Evolutionary conservation across 495 filamentous ascomycete genomes (phyloP), one percentile per base, ranked within the genome.

Genomic region (Penicillium nucicola): DNA sequence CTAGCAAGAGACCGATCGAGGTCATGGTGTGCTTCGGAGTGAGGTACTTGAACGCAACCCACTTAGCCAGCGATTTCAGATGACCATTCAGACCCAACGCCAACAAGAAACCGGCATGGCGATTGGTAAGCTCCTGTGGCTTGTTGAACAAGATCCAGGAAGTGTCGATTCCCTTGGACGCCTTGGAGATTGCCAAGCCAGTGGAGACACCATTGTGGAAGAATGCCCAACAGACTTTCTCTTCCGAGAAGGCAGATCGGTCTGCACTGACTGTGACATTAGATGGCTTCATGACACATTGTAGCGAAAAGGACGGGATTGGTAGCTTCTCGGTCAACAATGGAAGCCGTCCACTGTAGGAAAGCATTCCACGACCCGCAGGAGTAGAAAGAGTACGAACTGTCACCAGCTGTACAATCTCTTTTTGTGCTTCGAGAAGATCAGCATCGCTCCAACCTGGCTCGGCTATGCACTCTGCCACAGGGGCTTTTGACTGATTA

Each of bases 61-160:
- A 97, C 69, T 96, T 97, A 9, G 95, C 95, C 14, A 99, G 77
- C 8, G 80, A 85, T 64, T 88, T 95, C 30, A 99, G 76, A 71
- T 97, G 95, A 0, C 95, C 95, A 65, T 96, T 97, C 39, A 99
- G 76, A n/a, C 93, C 93, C 5, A 99, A 70, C 9, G 88, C 93
- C 9, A 99, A 72, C 9, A 99, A 70, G 52, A 99, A 93, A 0
- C 93, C 93, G 40, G 93, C 95, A 62, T 99, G 93, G 12, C 92
- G 82, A 60, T 97, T 96, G 33, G 82, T 93, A 1, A 95, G 82
- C 20, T 99, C 95, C 30, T 82, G 78, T 1, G 95, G 92, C 63
- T 96, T 97, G 71, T 99, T 99, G 74, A 93, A 97, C 32, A 96
- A 76, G 57, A 99, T 96, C 93, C 93, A 99, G 0, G 91, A 96